These are phyloP conservation scores for Cardamine resedifolia DNA, from an alignment of 345 rosid genomes.

Conservation along the genomic window DNA sequence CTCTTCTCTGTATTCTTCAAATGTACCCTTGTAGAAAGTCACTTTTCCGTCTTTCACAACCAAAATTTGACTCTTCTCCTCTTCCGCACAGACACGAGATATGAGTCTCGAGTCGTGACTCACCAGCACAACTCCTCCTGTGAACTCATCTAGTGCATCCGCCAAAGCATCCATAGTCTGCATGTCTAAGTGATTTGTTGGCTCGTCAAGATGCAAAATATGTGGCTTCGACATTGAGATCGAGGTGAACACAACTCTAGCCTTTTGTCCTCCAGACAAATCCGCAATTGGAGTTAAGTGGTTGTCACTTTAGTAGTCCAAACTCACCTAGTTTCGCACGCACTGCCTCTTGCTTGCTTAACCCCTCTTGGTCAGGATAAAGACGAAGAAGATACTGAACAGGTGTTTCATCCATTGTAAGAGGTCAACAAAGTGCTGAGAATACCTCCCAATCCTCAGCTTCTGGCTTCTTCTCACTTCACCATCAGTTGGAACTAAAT, in stretches of 20 bases:
- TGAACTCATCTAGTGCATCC: constrained; percentile 84
- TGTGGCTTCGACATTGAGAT: constrained; percentile 96
- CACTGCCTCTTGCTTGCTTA: constrained; percentile 93
- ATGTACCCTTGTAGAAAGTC: constrained; percentile 54
- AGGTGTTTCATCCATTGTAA: constrained; percentile 90
- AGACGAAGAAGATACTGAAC: constrained; percentile 93
- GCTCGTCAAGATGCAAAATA: constrained; percentile 82
- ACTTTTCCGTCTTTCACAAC: constrained; percentile 86
- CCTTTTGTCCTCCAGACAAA: constrained; percentile 88
- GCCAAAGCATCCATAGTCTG: constrained; percentile 95
- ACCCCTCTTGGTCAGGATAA: constrained; percentile 94
- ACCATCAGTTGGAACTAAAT: constrained; percentile 77
- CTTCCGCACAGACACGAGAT: constrained; percentile 83
- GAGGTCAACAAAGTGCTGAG: constrained; percentile 94
- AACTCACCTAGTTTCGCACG: constrained; percentile 93
- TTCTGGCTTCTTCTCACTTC: constrained; percentile 85
- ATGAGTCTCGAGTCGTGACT: constrained; percentile 93
- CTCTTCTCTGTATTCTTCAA: constrained; percentile 83
- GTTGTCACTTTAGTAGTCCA: constrained; percentile 87
- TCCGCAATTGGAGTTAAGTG: constrained; percentile 86
- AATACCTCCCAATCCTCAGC: constrained; percentile 88
- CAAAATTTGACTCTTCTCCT: constrained; percentile 83
- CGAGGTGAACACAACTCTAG: constrained; percentile 88
- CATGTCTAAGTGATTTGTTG: constrained; percentile 94
- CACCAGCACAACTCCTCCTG: constrained; percentile 88